Conservation (phyloP, 75 land plant genomes). For the Picea glauca region DNA sequence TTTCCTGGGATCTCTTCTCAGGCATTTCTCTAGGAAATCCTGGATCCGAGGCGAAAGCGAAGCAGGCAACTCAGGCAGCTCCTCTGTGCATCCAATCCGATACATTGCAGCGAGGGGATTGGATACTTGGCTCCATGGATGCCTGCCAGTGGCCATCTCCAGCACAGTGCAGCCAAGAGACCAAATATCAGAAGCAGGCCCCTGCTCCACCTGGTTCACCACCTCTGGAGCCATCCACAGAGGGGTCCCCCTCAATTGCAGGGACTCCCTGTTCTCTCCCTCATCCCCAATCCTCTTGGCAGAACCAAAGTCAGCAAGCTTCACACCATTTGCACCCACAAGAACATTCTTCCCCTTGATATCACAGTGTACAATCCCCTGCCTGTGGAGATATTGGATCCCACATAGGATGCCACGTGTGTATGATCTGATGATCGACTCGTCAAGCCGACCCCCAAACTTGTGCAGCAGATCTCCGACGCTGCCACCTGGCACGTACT, state of each 20-base stretch:
- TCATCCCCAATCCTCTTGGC: conserved; percentile 23
- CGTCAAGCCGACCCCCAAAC: conserved; percentile 24
- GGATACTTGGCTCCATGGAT: conserved; percentile 37
- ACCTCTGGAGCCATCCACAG: conserved; percentile 89
- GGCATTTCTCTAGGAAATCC: conserved; percentile 65
- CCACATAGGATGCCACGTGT: conserved; percentile 37
- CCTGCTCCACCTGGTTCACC: conserved; percentile 32
- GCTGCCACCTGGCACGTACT: conserved; percentile 53
- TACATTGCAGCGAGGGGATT: conserved; percentile 15
- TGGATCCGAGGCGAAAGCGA: conserved; percentile 27
- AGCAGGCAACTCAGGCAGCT: conserved; percentile 39
- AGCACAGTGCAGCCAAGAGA: conserved; percentile 76
- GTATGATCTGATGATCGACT: conserved; percentile 26
- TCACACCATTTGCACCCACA: conserved; percentile 36
- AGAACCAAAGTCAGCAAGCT: conserved; percentile 88
- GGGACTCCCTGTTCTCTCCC: not conserved
- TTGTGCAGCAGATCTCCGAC: conserved; percentile 13
- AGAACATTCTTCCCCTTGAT: conserved; percentile 71
- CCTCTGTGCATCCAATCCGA: conserved; percentile 45
- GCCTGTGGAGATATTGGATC: conserved; percentile 41
- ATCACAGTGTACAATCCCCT: conserved; percentile 64
- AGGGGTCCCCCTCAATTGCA: conserved; percentile 51
- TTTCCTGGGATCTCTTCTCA: conserved; percentile 36
- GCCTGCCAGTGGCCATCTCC: conserved; percentile 58
- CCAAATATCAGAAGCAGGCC: conserved; percentile 59